phyloP scores from a whole-genome alignment of 2,329 filamentous ascomycete species.

The Stemphylium vesicarium region DNA sequence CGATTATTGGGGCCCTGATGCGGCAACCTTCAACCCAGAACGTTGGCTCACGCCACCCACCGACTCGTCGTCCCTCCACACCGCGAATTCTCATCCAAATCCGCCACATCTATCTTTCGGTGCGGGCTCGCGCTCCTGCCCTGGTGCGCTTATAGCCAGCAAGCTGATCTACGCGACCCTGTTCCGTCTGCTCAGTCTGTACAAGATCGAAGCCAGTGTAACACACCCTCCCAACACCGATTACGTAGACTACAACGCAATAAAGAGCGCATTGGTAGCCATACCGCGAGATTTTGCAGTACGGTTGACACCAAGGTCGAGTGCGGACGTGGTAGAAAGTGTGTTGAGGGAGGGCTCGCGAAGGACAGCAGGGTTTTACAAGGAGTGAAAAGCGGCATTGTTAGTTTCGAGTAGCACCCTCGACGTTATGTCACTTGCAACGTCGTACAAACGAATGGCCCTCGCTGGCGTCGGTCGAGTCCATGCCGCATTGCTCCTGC shows the following conservation, averaged over 20 bases:
- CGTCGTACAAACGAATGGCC: no score
- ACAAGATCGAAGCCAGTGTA: conserved; percentile 58
- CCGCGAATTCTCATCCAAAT: conserved; percentile 31
- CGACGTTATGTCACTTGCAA: no score
- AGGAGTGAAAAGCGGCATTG: conserved; percentile 23
- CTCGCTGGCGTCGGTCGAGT: no score
- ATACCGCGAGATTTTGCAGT: conserved; percentile 66
- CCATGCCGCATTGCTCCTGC: no score
- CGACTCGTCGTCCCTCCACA: background rate
- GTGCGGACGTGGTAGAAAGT: conserved; percentile 40
- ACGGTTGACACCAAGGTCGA: conserved; percentile 60
- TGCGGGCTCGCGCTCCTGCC: conserved; percentile 59
- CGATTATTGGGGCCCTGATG: conserved; percentile 58
- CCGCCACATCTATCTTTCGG: conserved; percentile 58
- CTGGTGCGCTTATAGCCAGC: conserved; percentile 59
- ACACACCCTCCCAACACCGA: conserved; percentile 64
- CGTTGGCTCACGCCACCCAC: conserved; percentile 51
- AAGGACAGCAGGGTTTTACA: conserved; percentile 59
- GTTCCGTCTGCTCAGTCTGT: conserved; percentile 57
- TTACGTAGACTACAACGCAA: conserved; percentile 67
- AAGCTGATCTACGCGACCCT: conserved; percentile 59
- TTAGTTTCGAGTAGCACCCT: no score
- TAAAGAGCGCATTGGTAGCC: conserved; percentile 65
- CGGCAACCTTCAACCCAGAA: conserved; percentile 56
- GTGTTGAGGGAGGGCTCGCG: conserved; percentile 54